These are phyloP conservation scores for Diaporthe aspalathi DNA, from an alignment of 2,329 filamentous ascomycete species.

Conservation along the genomic window DNA sequence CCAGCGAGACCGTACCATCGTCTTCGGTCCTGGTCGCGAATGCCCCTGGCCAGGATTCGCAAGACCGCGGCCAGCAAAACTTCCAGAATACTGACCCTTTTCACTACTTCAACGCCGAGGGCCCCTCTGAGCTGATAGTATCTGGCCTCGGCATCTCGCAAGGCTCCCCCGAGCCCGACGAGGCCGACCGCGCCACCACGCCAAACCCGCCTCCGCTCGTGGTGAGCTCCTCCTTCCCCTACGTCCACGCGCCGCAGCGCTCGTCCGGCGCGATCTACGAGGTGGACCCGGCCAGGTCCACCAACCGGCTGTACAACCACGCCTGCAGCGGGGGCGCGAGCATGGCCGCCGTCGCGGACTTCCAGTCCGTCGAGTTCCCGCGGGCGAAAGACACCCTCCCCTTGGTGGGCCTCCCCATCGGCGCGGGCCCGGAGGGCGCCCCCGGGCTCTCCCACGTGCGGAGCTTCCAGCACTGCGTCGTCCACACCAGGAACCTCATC, in stretches of 20 bases:
- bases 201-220: not conserved
- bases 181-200: not conserved
- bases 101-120: not conserved
- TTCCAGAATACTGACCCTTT: not conserved
- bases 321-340: constrained; percentile 34
- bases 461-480: constrained; percentile 46
- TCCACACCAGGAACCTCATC: constrained; percentile 23
- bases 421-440: constrained; percentile 55
- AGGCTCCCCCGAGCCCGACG: not conserved
- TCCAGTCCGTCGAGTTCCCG: constrained; percentile 34
- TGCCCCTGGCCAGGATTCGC: not conserved
- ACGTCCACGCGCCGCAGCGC: not conserved
- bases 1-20: constrained; percentile 22
- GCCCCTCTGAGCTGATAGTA: not conserved
- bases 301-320: constrained; percentile 37
- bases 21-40: constrained; percentile 1
- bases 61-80: not conserved
- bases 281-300: constrained; percentile 29
- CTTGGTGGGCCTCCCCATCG: constrained; percentile 53
- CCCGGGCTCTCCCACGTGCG: constrained; percentile 46
- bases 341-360: constrained; percentile 10
- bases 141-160: not conserved
- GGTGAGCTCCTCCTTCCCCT: constrained; percentile 1
- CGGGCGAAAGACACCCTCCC: constrained; percentile 36
- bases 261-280: constrained; percentile 36